Evolutionary conservation across 495 filamentous ascomycete species (phyloP), one percentile per base, ranked within the genome.

Genomic region (Parachaetomium inaequale): DNA sequence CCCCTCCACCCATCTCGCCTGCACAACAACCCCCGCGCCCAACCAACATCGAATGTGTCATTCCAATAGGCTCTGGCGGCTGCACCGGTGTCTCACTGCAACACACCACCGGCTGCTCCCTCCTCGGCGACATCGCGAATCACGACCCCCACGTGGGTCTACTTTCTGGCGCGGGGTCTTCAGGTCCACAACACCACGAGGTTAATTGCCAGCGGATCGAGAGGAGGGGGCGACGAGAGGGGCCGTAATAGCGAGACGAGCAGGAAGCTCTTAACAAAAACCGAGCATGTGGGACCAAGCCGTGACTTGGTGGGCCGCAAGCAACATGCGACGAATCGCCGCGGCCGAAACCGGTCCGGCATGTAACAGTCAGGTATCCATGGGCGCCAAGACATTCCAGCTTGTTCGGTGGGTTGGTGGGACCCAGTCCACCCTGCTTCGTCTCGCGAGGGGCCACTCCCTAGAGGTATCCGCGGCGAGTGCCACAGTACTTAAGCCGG

Each of bases 301-400:
- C 49, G 43, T 58, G 63, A 60, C 51, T n/a, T 59, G 19, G 58
- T n/a, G 54, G 52, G 46, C 15, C 25, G 26, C 43, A 29, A 10
- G 1, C 34, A 19, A 34, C 23, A 29, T 32, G 34, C 32, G 28
- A 26, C 56, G 21, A 51, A 43, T 43, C 7, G 57, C 26, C 29
- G 43, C n/a, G 1, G 59, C 46, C 45, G 54, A 7, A 62, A 62
- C 43, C 55, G 32, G 47, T 14, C 12, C 45, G 55, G 47, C 49
- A 59, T 50, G 63, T 62, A 43, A 46, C 64, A 40, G 3, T 47
- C 32, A 54, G 51, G 59, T 66, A 55, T 55, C 40, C n/a, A 38
- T 53, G 55, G 19, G 31, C n/a, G 63, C 66, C 66, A 68, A 68
- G 66, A 62, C 63, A 65, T 68, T 68, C 66, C 59, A 68, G n/a